These are phyloP conservation scores for Alternaria novae-zelandiae DNA, from an alignment of 2,329 filamentous ascomycete genomes.

Conservation along the genomic window DNA sequence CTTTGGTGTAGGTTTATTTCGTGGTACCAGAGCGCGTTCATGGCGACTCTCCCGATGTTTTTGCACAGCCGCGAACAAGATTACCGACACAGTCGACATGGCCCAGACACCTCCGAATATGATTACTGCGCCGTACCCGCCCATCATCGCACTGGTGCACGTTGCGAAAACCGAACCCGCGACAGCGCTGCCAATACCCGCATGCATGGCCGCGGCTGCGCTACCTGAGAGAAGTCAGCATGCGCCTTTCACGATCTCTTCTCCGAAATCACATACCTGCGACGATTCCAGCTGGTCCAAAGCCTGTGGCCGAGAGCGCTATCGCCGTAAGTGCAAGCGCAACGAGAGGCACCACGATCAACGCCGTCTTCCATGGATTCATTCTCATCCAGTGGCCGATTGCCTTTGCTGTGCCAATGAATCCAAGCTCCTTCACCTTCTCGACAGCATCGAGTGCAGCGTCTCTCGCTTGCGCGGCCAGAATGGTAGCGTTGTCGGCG, in stretches of 20 bases:
- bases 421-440: not conserved
- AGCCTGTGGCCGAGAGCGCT: slow-evolving; percentile 4
- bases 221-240: slow-evolving; percentile 21
- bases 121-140: slow-evolving; percentile 22
- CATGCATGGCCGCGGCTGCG: slow-evolving; percentile 30
- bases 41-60: not conserved
- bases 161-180: slow-evolving; percentile 29
- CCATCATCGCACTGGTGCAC: slow-evolving; percentile 35
- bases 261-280: not conserved
- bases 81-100: not conserved
- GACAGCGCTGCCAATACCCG: slow-evolving; percentile 23
- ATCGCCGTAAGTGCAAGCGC: slow-evolving; percentile 1
- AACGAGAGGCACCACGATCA: slow-evolving; percentile 6
- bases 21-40: not conserved
- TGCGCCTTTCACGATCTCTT: not conserved
- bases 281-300: slow-evolving; percentile 1
- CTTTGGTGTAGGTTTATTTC: no score
- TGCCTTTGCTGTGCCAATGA: not conserved
- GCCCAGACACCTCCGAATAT: slow-evolving; percentile 7
- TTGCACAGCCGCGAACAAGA: not conserved
- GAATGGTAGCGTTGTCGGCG: not conserved
- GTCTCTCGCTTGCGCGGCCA: not conserved
- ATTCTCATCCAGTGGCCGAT: slow-evolving; percentile 1
- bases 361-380: slow-evolving; percentile 8
- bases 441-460: not conserved